phyloP scores from a whole-genome alignment of 768 basidiomycete genomes.

The Hypholoma fasciculare region DNA sequence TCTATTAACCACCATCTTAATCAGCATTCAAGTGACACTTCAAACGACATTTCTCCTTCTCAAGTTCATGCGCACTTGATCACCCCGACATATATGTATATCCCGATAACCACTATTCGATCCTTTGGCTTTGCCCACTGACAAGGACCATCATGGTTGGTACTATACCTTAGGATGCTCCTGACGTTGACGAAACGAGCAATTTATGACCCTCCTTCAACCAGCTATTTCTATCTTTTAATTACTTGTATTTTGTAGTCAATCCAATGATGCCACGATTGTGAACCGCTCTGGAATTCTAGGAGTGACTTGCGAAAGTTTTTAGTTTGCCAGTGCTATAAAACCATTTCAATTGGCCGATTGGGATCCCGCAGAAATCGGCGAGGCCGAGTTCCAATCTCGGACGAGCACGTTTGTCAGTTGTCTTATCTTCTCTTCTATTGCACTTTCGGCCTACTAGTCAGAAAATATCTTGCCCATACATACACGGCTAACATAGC shows the following conservation, averaged over 20 bases:
- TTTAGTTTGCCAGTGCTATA: neutral
- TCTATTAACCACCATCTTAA: constrained; percentile 13
- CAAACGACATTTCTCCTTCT: constrained; percentile 11
- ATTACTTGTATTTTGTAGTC: constrained; percentile 27
- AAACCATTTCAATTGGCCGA: neutral
- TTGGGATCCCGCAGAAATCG: neutral
- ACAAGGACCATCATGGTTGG: constrained; percentile 6
- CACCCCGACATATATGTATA: constrained; percentile 18
- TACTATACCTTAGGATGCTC: constrained; percentile 24
- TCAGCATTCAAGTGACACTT: constrained; percentile 13
- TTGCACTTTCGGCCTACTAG: neutral
- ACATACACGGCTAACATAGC: constrained; percentile 1
- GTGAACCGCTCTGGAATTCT: neutral
- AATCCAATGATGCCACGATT: constrained; percentile 10
- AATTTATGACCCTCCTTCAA: constrained; percentile 18
- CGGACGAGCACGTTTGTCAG: constrained; percentile 9
- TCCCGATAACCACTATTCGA: constrained; percentile 22
- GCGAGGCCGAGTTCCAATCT: neutral
- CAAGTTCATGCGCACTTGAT: constrained; percentile 12
- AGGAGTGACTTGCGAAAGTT: neutral
- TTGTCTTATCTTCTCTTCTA: constrained; percentile 13
- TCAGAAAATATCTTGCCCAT: neutral
- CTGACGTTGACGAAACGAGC: constrained; percentile 17
- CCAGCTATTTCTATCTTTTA: constrained; percentile 15
- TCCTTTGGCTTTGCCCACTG: constrained; percentile 11